Evolutionary conservation across 257 asterid genomes (phyloP).

Genomic region (Lantana camara): DNA sequence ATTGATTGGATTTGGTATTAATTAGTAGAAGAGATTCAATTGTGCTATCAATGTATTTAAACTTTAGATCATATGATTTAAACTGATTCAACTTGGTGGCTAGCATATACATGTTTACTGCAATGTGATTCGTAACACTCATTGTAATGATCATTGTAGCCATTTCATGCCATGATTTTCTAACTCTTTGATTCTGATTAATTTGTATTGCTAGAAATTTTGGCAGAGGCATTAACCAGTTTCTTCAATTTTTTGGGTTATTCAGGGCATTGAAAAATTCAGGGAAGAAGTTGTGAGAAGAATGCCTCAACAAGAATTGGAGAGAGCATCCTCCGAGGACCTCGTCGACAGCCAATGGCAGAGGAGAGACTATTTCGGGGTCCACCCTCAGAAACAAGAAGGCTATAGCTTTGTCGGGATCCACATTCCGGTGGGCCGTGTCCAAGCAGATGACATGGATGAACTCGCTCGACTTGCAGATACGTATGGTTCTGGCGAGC

Average conservation of each 20-base stretch:
- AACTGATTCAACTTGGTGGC: too few species aligned
- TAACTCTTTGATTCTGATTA: too few species aligned
- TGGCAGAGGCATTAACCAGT: neutral
- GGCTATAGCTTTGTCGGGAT: slow-evolving; percentile 80
- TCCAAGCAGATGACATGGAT: slow-evolving; percentile 90
- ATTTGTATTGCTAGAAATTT: neutral
- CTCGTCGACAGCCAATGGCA: slow-evolving; percentile 68
- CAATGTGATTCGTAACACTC: too few species aligned
- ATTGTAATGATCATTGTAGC: too few species aligned
- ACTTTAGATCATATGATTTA: too few species aligned
- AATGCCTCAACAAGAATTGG: slow-evolving; percentile 65
- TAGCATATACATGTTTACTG: too few species aligned
- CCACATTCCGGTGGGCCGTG: slow-evolving; percentile 91
- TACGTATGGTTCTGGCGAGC: slow-evolving; percentile 81
- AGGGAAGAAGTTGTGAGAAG: slow-evolving; percentile 82
- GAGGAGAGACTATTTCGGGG: slow-evolving; percentile 84
- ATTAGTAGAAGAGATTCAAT: too few species aligned
- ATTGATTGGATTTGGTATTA: too few species aligned
- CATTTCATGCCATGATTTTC: too few species aligned
- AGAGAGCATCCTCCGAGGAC: slow-evolving; percentile 79
- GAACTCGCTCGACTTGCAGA: slow-evolving; percentile 87
- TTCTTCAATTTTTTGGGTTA: neutral
- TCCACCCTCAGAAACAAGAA: slow-evolving; percentile 82
- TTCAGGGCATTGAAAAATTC: slow-evolving; percentile 89
- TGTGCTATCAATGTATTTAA: too few species aligned